Conservation (phyloP, 1,284 basidiomycete species). For the Cutaneotrichosporon sp. region DNA sequence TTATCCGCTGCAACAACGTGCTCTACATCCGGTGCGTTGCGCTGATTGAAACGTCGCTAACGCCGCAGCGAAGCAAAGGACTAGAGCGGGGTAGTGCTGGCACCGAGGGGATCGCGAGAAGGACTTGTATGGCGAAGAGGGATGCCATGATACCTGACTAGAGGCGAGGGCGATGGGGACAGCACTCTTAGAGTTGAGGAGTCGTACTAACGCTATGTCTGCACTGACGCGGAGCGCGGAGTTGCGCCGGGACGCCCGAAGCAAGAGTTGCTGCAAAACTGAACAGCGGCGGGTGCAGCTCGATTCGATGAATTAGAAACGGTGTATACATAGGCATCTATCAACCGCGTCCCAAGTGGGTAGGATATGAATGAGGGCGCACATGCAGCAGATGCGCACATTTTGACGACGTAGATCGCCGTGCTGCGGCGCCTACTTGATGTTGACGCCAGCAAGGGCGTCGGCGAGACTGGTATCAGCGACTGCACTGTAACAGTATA, state of each 20-base stretch:
- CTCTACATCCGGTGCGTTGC: slow-evolving; percentile 64
- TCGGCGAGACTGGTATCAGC: slow-evolving; percentile 36
- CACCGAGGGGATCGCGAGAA: background rate
- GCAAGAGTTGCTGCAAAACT: no score
- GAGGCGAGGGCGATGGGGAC: background rate
- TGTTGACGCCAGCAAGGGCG: slow-evolving; percentile 31
- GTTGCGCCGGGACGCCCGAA: no score
- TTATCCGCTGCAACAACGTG: slow-evolving; percentile 96
- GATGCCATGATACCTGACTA: slow-evolving; percentile 14
- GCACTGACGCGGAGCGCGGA: no score
- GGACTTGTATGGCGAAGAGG: background rate
- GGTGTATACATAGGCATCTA: no score
- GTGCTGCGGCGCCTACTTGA: slow-evolving; percentile 12
- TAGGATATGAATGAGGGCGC: no score
- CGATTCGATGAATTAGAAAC: no score
- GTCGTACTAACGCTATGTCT: no score
- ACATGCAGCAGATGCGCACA: background rate
- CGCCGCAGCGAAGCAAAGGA: slow-evolving; percentile 37
- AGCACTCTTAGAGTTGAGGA: no score
- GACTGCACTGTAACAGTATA: background rate
- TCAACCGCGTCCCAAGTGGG: no score
- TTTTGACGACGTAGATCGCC: background rate
- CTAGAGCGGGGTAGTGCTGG: slow-evolving; percentile 2
- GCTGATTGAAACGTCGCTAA: background rate
- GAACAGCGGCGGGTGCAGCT: no score